phyloP scores from a whole-genome alignment of 805 yeast species.

The Metschnikowia amazonensis region DNA sequence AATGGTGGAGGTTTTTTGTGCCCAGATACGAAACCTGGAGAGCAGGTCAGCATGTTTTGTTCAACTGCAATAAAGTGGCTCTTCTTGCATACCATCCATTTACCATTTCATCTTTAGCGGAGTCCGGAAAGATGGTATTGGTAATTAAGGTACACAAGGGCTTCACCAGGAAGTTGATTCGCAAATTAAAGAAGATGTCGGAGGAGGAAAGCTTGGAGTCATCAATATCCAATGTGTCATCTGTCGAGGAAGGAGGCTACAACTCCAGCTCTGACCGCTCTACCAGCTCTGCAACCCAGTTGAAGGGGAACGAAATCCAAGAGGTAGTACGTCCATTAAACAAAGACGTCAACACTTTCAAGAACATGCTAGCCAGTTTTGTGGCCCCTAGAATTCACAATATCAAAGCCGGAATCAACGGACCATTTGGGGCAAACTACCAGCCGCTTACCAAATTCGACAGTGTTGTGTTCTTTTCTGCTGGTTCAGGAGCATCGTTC shows the following conservation, averaged over 20 bases:
- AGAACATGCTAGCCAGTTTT: conserved; percentile 5
- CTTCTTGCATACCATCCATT: conserved; percentile 45
- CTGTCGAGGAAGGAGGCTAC: background rate
- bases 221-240: background rate
- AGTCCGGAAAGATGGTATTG: conserved; percentile 36
- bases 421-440: conserved; percentile 45
- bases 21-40: conserved; percentile 43
- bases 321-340: background rate
- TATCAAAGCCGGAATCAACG: conserved; percentile 38
- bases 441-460: conserved; percentile 44
- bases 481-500: conserved; percentile 48
- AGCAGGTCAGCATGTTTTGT: conserved; percentile 45
- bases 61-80: conserved; percentile 39
- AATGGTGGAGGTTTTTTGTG: conserved; percentile 27
- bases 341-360: conserved; percentile 7
- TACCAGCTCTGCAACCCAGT: conserved; percentile 3
- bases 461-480: conserved; percentile 33
- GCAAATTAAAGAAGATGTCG: conserved; percentile 23
- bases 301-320: background rate
- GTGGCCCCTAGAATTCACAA: conserved; percentile 12
- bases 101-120: conserved; percentile 40
- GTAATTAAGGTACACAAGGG: conserved; percentile 41
- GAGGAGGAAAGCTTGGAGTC: conserved; percentile 12
- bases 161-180: conserved; percentile 36
- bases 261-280: background rate